Evolutionary conservation across 1,284 basidiomycete genomes (phyloP).

Genomic region (Ustilago vetiveriae): DNA sequence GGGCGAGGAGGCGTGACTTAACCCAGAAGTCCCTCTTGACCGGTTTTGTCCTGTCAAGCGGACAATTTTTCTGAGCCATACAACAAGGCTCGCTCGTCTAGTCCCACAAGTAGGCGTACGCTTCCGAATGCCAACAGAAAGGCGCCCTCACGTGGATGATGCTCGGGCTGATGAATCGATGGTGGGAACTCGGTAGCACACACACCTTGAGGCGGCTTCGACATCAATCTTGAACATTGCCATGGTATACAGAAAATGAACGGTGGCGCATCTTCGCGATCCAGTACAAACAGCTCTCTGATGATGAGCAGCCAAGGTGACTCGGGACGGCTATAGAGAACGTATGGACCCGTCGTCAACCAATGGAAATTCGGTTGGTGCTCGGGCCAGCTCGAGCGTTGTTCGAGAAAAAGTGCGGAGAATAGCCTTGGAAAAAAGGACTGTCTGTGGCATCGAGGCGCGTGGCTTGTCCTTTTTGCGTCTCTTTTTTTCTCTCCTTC

Average conservation of each 20-base stretch:
- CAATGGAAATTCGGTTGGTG: neutral
- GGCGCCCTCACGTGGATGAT: too few relatives aligned
- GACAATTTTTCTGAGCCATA: neutral
- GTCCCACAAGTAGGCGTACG: too few relatives aligned
- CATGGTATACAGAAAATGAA: too few relatives aligned
- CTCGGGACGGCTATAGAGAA: neutral
- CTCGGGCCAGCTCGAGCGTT: slow-evolving; percentile 4
- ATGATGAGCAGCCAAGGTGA: neutral
- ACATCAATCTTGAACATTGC: too few relatives aligned
- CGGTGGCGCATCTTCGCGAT: too few relatives aligned
- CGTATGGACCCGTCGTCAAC: neutral
- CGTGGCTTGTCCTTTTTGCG: neutral
- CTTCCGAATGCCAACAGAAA: too few relatives aligned
- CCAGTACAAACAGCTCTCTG: too few relatives aligned
- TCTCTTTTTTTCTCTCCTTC: neutral
- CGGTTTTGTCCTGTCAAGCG: neutral
- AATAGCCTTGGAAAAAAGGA: neutral
- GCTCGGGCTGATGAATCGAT: too few relatives aligned
- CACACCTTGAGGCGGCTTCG: too few relatives aligned
- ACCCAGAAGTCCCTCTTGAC: neutral
- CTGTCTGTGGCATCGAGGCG: neutral
- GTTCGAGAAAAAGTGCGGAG: slow-evolving; percentile 3
- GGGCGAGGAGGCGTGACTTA: neutral
- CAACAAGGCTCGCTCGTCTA: too few relatives aligned
- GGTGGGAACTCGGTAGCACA: too few relatives aligned